Evolutionary conservation across 306 rosid species (phyloP).

Genomic region (Astragalus glycyphyllos): DNA sequence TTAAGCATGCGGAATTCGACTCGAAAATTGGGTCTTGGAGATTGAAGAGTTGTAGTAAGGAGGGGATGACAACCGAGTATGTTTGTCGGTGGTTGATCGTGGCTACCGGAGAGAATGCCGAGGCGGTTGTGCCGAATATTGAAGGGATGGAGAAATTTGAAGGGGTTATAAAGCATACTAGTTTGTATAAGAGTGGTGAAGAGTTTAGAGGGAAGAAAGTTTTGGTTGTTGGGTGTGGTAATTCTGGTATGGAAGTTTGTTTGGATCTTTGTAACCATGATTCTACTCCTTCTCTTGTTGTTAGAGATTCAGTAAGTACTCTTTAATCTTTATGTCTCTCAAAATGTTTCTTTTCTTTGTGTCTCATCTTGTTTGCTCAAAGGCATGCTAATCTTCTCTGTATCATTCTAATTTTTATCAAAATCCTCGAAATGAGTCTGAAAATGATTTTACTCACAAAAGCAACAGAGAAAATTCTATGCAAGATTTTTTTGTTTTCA

Average conservation of each 20-base stretch:
- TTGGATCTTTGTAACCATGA: slow-evolving; percentile 81
- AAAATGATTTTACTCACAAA: slow-evolving; percentile 9
- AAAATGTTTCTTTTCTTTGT: not conserved
- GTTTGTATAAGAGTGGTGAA: slow-evolving; percentile 71
- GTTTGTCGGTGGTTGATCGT: slow-evolving; percentile 74
- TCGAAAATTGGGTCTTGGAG: slow-evolving; percentile 59
- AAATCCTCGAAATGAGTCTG: not conserved
- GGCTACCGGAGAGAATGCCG: slow-evolving; percentile 93
- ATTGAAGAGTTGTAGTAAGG: slow-evolving; percentile 35
- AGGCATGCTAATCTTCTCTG: not conserved
- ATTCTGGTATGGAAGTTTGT: slow-evolving; percentile 94
- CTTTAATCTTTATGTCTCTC: not conserved
- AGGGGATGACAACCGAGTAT: slow-evolving; percentile 46
- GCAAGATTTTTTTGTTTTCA: not conserved
- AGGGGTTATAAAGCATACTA: slow-evolving; percentile 65
- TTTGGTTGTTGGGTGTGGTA: slow-evolving; percentile 94
- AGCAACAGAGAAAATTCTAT: not conserved
- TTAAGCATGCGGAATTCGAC: slow-evolving; percentile 59
- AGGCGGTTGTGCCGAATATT: slow-evolving; percentile 69
- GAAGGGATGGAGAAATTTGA: slow-evolving; percentile 62
- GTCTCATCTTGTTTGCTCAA: no score
- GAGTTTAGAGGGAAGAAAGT: slow-evolving; percentile 68
- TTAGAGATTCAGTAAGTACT: slow-evolving; percentile 73
- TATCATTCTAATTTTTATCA: not conserved
- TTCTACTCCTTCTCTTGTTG: slow-evolving; percentile 80